Base-by-base conservation (phyloP, 805 yeast genomes). In the Suhomyces xylopsoci region DNA sequence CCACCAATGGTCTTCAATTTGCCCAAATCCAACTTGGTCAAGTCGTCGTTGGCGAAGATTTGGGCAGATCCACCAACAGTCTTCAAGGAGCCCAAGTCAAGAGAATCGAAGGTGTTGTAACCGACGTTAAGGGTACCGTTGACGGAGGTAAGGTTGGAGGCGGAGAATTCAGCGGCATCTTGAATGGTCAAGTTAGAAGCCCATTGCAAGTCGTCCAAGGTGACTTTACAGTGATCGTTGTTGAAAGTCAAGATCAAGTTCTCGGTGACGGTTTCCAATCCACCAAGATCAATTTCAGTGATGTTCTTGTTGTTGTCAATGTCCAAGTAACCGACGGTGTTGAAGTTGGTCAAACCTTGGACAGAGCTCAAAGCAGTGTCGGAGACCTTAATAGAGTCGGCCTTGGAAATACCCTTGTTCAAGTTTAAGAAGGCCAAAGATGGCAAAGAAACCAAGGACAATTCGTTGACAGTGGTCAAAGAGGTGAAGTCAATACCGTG, bases 301-400 rank as follows among this genome's bases (percentile, higher is more conserved):
- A 75, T 66, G 62, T 75, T 74, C 58, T 75, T 75, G 70, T 75
- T 75, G 62, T 74, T 74, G 66, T 74, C 72, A 54, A 75, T 62
- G 61, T 74, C 62, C 63, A 75, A 67, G 45, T 63, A 59, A 43
- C 65, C 70, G 49, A 74, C 65, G 49, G 68, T 58, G 51, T 59
- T 57, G 60, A 71, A 63, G 54, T 62, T 62, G 61, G 67, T 56
- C 43, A 71, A 67, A 46, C 70, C 70, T 57, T 65, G 65, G 55
- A 74, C 63, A 45, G 70, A 58, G 54, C 67, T 60, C 52, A 75
- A 65, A 20, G 79, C 78, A 42, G 79, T 75, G 61, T 75, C 79
- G 48, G 76, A 69, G 52, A 75, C 58, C 40, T 69, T 68, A 52
- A 75, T 64, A 52, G 61, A 58, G 50, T 62, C 55, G 42, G 72